Base-by-base conservation (phyloP, 2,329 filamentous ascomycete genomes). In the Chaetomium sp. region DNA sequence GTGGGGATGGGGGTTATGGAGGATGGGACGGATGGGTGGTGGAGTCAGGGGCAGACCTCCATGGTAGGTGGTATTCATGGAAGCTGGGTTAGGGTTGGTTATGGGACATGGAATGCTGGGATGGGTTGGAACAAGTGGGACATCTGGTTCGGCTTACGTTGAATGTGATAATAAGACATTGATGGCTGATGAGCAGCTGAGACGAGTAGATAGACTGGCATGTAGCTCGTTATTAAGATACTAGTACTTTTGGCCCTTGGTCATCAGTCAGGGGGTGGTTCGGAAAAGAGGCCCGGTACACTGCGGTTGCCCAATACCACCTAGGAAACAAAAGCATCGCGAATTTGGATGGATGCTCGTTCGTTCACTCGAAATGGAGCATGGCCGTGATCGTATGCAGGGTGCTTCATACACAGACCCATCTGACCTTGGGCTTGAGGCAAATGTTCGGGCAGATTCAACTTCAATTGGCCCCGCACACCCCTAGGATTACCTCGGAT, bases 1-100 rank as follows among this genome's bases (percentile, higher is more conserved):
- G 54, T 63, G 59, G 59, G 16, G 50, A 55, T 55, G 33, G 16
- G 58, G 38, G 27, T 25, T 62, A 49, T 29, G n/a, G 38, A 29
- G 27, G 27, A 29, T 6, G 27, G 27, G 27, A 29, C 23, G 21
- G 58, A 27, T 38, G 59, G 27, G 23, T 33, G 12, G 58, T 60
- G 58, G 58, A 54, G 49, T 54, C 49, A 10, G 58, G 53, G 51
- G 51, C 10, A 35, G 5, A n/a, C n/a, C n/a, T n/a, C n/a, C n/a
- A n/a, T n/a, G n/a, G n/a, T n/a, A n/a, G n/a, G n/a, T n/a, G n/a
- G n/a, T n/a, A n/a, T n/a, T n/a, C n/a, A n/a, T n/a, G 19, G 45
- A 4, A n/a, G 4, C 33, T 21, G 23, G 27, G 25, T 45, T 60
- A 13, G 25, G 38, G 27, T 49, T 57, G 38, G 10, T 6, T 31